These are phyloP conservation scores for Trametes punicea DNA, from an alignment of 768 basidiomycete species.

Conservation along the genomic window DNA sequence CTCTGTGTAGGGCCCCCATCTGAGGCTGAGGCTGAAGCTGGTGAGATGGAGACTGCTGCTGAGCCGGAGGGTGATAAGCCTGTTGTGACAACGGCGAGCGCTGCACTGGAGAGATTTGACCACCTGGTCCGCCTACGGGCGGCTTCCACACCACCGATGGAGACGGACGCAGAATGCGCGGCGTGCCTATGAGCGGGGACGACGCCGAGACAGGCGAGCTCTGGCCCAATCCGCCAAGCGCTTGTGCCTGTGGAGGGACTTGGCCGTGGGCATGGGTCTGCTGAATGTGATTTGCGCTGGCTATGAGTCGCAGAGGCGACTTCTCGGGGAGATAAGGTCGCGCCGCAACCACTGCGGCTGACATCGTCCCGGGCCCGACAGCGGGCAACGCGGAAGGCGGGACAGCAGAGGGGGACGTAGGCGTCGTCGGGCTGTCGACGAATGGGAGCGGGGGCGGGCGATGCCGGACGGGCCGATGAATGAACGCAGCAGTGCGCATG, in stretches of 20 bases:
- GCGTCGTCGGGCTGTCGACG: slow-evolving; percentile 5
- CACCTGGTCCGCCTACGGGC: background rate
- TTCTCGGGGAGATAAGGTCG: slow-evolving; percentile 15
- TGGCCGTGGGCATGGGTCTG: slow-evolving; percentile 3
- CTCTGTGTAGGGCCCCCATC: background rate
- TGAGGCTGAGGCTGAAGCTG: background rate
- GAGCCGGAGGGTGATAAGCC: background rate
- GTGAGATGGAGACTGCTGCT: background rate
- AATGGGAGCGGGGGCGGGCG: background rate
- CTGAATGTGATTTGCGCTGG: slow-evolving; percentile 1
- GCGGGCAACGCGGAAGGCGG: background rate
- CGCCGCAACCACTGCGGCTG: background rate
- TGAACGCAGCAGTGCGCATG: slow-evolving; percentile 10
- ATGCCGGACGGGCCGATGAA: slow-evolving; percentile 19
- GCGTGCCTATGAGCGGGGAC: background rate
- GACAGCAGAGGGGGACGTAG: background rate
- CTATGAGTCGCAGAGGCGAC: slow-evolving; percentile 8
- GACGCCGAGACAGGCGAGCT: background rate
- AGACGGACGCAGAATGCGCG: slow-evolving; percentile 7
- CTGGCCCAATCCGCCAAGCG: background rate
- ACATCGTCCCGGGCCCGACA: background rate
- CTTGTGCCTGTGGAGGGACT: background rate
- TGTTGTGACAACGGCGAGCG: slow-evolving; percentile 6
- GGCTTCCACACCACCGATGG: slow-evolving; percentile 17
- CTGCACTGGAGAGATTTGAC: background rate